Conservation (phyloP, 2,329 filamentous ascomycete species). For the Cadophora malorum region DNA sequence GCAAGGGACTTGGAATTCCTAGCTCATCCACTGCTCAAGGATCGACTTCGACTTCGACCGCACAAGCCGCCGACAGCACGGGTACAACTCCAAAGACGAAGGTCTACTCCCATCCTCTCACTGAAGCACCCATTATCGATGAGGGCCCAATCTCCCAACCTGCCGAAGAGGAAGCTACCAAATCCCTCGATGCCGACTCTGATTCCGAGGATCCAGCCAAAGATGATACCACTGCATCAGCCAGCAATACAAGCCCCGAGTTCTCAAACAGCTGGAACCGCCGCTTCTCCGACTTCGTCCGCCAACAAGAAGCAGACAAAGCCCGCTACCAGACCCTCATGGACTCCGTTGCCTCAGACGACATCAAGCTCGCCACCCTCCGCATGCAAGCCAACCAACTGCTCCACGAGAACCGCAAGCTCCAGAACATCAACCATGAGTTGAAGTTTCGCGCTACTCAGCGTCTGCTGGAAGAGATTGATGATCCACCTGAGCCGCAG, state of each 20-base stretch:
- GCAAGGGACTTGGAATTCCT: background rate
- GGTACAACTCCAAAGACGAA: background rate
- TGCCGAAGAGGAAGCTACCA: background rate
- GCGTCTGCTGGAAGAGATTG: background rate
- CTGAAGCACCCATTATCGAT: background rate
- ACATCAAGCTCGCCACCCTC: background rate
- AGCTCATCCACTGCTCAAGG: background rate
- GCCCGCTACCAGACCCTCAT: background rate
- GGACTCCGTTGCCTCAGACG: background rate
- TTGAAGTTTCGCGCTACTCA: background rate
- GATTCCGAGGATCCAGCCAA: background rate
- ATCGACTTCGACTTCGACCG: background rate
- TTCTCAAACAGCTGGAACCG: background rate
- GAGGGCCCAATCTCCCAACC: background rate
- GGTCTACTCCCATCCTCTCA: background rate
- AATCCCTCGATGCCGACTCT: background rate
- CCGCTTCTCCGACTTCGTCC: background rate
- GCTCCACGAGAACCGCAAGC: background rate
- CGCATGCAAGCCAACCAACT: background rate
- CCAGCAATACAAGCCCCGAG: background rate
- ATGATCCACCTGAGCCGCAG: constrained; percentile 1
- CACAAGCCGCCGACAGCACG: background rate
- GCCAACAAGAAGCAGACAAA: background rate
- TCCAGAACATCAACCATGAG: background rate
- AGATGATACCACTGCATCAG: background rate